A percentile compares a stretch with the other conserved stretches of the same genome.
Evolutionary conservation across 306 rosid species (phyloP).

Genomic region (Quercus engelmannii): DNA sequence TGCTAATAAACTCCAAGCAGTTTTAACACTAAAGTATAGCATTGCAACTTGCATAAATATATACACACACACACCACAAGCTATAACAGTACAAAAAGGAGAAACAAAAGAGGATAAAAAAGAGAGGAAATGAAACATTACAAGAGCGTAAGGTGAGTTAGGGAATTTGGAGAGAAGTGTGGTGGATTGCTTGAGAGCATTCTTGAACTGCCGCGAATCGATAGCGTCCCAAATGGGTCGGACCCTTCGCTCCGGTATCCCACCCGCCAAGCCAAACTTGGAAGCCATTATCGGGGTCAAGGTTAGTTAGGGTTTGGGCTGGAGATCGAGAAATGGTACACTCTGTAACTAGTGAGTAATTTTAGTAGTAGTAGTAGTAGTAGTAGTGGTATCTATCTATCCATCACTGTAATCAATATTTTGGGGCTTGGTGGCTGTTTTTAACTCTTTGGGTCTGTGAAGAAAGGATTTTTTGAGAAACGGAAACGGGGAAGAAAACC

Average conservation of each 20-base stretch:
- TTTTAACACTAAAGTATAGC: not conserved
- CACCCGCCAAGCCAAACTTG: constrained; percentile 91
- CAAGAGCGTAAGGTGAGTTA: constrained; percentile 78
- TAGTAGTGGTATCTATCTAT: no score
- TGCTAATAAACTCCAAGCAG: not conserved
- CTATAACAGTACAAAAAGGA: no score
- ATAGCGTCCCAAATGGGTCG: constrained; percentile 99
- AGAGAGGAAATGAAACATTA: constrained; percentile 18
- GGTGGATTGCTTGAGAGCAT: constrained; percentile 72
- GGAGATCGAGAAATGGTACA: not conserved
- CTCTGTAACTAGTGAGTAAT: no score
- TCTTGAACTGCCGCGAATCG: constrained; percentile 92
- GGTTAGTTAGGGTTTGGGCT: not conserved
- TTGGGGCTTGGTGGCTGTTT: no score
- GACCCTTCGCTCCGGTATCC: constrained; percentile 90
- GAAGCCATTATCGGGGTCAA: constrained; percentile 55
- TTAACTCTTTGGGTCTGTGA: no score
- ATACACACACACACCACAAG: not conserved
- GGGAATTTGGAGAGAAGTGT: constrained; percentile 70
- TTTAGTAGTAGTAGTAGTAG: no score
- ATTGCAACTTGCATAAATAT: not conserved
- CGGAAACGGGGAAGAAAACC: no score
- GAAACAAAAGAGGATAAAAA: not conserved
- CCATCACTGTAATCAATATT: no score
- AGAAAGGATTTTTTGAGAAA: no score